Percentiles rank a stretch among this genome's conserved stretches.
These are phyloP conservation scores for Plasmodium gonderi DNA, from an alignment of 169 alveolate species.

Conservation along the genomic window DNA sequence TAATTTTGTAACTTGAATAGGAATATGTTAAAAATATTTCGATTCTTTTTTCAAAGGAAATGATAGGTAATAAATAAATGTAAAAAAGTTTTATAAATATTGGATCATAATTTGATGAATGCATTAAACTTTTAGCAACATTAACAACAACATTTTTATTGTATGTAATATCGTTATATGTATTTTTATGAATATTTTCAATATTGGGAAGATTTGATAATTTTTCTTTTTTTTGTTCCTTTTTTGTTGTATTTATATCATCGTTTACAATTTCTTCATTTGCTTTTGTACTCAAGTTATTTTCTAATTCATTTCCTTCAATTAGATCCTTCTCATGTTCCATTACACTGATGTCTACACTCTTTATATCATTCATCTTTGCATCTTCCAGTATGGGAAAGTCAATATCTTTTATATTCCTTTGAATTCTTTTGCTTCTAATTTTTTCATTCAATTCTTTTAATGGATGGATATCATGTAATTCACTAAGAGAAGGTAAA, in stretches of 20 bases:
- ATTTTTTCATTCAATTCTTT: conserved; percentile 14
- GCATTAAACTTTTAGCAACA: conserved; percentile 30
- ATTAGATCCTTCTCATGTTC: background rate
- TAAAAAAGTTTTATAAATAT: conserved; percentile 53
- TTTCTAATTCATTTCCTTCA: background rate
- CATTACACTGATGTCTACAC: background rate
- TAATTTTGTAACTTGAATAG: conserved; percentile 24
- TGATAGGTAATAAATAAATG: conserved; percentile 45
- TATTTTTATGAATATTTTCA: conserved; percentile 29
- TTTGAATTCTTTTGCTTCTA: conserved; percentile 3
- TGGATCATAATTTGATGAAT: conserved; percentile 30
- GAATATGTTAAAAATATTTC: conserved; percentile 54
- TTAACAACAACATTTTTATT: conserved; percentile 15
- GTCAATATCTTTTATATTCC: background rate
- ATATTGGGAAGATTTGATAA: background rate
- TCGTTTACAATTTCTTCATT: background rate
- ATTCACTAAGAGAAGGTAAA: conserved; percentile 53
- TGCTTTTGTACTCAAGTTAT: background rate
- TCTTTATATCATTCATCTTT: background rate
- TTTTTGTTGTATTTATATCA: background rate
- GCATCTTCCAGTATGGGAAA: background rate
- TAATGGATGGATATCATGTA: conserved; percentile 7
- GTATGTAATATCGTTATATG: conserved; percentile 48
- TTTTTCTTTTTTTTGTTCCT: background rate
- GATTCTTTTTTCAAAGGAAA: conserved; percentile 56